phyloP scores from a whole-genome alignment of 1,139 yeast genomes.

The Debaryomycetaceae sp. region DNA sequence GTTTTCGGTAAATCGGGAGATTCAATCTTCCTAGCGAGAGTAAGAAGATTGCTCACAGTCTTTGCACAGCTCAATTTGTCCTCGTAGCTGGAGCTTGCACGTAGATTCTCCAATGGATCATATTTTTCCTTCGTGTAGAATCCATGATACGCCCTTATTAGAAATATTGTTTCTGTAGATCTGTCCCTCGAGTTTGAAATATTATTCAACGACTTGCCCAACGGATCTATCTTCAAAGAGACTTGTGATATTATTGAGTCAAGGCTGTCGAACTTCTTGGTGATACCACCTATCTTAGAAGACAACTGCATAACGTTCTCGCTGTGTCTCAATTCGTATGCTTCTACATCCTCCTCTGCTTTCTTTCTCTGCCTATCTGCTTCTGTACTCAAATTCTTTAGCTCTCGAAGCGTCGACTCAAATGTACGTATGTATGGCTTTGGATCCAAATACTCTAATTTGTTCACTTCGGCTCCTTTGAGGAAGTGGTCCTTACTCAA shows the following conservation, averaged over 20 bases:
- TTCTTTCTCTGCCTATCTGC: conserved; percentile 46
- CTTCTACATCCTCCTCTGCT: conserved; percentile 54
- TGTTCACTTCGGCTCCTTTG: conserved; percentile 53
- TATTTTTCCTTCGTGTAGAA: conserved; percentile 63
- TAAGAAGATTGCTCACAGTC: conserved; percentile 61
- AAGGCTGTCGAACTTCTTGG: conserved; percentile 49
- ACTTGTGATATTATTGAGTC: conserved; percentile 61
- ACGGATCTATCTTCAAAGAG: conserved; percentile 62
- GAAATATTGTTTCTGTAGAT: conserved; percentile 67
- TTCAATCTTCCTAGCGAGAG: conserved; percentile 59
- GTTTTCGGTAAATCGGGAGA: conserved; percentile 51
- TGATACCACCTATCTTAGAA: conserved; percentile 42
- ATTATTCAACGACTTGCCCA: conserved; percentile 70
- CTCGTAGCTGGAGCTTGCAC: conserved; percentile 38
- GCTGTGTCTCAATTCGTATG: conserved; percentile 66
- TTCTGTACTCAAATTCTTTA: conserved; percentile 56
- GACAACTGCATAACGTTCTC: conserved; percentile 60
- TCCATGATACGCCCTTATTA: conserved; percentile 75
- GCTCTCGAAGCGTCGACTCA: conserved; percentile 76
- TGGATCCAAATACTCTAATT: conserved; percentile 68
- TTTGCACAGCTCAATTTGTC: conserved; percentile 67
- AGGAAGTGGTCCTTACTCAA: conserved; percentile 67
- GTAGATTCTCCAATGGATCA: conserved; percentile 54
- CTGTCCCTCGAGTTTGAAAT: conserved; percentile 77
- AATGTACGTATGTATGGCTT: conserved; percentile 93